These are phyloP conservation scores for Globisporangium apiculatum DNA, from an alignment of 352 stramenopile genomes.

Conservation along the genomic window DNA sequence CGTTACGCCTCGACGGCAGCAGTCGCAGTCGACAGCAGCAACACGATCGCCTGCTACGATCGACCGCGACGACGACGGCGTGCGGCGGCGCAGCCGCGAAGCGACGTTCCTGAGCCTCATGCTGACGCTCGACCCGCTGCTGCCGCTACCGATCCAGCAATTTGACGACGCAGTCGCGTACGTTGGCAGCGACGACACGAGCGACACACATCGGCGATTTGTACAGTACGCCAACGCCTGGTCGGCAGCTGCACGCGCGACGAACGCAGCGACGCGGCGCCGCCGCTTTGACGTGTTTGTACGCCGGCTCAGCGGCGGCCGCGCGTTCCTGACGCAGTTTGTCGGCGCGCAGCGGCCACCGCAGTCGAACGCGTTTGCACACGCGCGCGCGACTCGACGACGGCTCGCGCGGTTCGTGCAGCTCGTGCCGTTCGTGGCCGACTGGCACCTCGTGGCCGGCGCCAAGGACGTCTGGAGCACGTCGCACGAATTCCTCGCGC, in stretches of 20 bases:
- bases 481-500: slow-evolving; percentile 87
- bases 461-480: slow-evolving; percentile 85
- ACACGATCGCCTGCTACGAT: background rate
- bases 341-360: slow-evolving; percentile 66
- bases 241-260: slow-evolving; percentile 11
- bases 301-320: slow-evolving; percentile 54
- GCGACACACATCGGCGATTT: slow-evolving; percentile 17
- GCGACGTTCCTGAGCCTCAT: slow-evolving; percentile 83
- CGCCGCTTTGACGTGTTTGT: slow-evolving; percentile 73
- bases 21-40: background rate
- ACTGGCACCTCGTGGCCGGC: slow-evolving; percentile 84
- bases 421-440: slow-evolving; percentile 88
- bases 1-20: background rate
- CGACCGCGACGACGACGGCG: slow-evolving; percentile 22
- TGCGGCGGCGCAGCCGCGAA: slow-evolving; percentile 35
- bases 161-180: slow-evolving; percentile 13
- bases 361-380: slow-evolving; percentile 3
- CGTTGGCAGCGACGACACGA: slow-evolving; percentile 10
- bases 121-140: slow-evolving; percentile 82
- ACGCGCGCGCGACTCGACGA: slow-evolving; percentile 16
- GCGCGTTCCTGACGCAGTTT: slow-evolving; percentile 66
- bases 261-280: slow-evolving; percentile 16
- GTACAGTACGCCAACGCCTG: slow-evolving; percentile 33
- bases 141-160: slow-evolving; percentile 35
- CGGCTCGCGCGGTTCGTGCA: slow-evolving; percentile 84